Conservation (phyloP, 257 asterid species). For the Solanum medicagineum region DNA sequence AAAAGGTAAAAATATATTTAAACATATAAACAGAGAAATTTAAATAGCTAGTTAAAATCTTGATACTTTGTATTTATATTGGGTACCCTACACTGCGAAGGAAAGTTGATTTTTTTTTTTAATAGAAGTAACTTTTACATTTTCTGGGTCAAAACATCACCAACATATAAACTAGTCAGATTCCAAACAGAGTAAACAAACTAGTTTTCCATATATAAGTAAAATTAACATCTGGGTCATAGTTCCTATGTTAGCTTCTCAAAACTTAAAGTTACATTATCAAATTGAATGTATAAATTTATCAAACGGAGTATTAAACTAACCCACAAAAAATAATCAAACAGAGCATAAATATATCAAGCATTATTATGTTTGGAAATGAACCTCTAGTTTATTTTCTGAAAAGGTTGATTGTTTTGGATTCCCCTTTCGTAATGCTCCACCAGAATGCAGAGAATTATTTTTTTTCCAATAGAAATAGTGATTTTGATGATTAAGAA, state of each 20-base stretch:
- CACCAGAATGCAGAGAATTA: not conserved
- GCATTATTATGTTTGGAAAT: not conserved
- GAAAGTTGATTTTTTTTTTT: too few species aligned
- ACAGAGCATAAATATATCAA: not conserved
- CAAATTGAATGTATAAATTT: not conserved
- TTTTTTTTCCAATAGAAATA: not conserved
- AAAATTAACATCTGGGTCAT: too few species aligned
- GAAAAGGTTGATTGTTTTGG: not conserved
- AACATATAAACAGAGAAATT: too few species aligned
- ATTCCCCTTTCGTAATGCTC: not conserved
- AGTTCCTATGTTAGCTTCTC: not conserved
- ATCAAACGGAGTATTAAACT: not conserved
- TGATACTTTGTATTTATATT: too few species aligned
- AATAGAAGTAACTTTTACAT: too few species aligned
- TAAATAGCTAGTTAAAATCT: too few species aligned
- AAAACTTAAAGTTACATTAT: not conserved
- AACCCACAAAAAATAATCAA: not conserved
- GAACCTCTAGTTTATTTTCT: not conserved
- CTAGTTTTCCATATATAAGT: too few species aligned
- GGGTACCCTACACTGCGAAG: too few species aligned
- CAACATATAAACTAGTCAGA: too few species aligned
- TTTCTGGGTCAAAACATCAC: too few species aligned
- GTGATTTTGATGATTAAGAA: not conserved
- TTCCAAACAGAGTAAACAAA: too few species aligned
- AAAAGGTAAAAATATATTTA: too few species aligned